Percentiles rank a stretch among this genome's conserved stretches.
Evolutionary conservation across 2,329 filamentous ascomycete species (phyloP).

Genomic region (Trichoderma semiorbis): DNA sequence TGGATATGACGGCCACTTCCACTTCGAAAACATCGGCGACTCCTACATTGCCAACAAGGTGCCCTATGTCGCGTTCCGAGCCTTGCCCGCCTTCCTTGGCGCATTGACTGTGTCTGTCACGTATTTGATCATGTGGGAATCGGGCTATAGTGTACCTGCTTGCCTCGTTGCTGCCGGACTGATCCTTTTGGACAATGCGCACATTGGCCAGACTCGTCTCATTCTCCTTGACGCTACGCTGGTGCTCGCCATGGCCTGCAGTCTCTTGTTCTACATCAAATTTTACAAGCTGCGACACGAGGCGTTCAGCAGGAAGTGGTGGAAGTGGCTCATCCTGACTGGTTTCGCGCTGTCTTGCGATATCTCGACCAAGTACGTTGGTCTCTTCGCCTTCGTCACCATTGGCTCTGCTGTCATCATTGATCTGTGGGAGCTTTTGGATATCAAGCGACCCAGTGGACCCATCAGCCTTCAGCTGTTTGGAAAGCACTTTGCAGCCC

Average conservation of each 20-base stretch:
- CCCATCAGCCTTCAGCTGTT: slow-evolving; percentile 77
- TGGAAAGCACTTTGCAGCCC: slow-evolving; percentile 83
- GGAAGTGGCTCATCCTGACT: slow-evolving; percentile 97
- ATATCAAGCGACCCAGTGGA: slow-evolving; percentile 80
- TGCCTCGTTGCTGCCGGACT: slow-evolving; percentile 82
- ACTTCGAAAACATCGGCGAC: slow-evolving; percentile 99
- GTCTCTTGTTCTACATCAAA: slow-evolving; percentile 88
- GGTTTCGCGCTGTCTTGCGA: slow-evolving; percentile 94
- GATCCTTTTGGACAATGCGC: slow-evolving; percentile 93
- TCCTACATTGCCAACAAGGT: slow-evolving; percentile 97
- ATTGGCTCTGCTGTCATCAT: slow-evolving; percentile 92
- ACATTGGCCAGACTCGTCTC: slow-evolving; percentile 91
- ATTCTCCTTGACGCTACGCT: slow-evolving; percentile 94
- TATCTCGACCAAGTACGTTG: slow-evolving; percentile 98
- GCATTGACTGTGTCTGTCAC: slow-evolving; percentile 90
- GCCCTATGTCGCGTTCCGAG: slow-evolving; percentile 92
- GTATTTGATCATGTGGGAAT: slow-evolving; percentile 99
- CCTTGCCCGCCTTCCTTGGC: slow-evolving; percentile 86
- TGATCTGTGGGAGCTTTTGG: slow-evolving; percentile 90
- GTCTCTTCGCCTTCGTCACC: slow-evolving; percentile 93
- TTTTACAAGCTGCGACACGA: slow-evolving; percentile 95
- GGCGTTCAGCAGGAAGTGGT: slow-evolving; percentile 94
- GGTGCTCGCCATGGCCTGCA: slow-evolving; percentile 93
- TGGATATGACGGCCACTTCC: slow-evolving; percentile 93
- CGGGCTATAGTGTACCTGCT: slow-evolving; percentile 91